Conservation (phyloP, 345 rosid species). For the Hibiscus mutabilis region DNA sequence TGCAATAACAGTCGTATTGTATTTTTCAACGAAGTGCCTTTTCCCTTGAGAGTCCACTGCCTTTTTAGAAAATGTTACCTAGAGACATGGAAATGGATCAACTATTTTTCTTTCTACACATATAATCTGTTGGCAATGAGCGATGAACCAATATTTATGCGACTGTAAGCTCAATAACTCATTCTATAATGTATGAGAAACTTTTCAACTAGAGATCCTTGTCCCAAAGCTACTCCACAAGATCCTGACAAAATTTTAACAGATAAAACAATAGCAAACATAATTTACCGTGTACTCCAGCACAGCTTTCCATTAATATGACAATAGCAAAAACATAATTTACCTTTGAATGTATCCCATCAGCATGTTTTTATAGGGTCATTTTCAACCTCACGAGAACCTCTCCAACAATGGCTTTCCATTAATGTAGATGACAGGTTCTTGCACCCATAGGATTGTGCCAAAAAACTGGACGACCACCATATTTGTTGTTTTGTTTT, state of each 20-base stretch:
- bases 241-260: neutral
- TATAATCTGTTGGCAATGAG: neutral
- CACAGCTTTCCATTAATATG: too few relatives aligned
- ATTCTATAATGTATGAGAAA: neutral
- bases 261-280: neutral
- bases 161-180: neutral
- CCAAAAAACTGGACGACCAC: slow-evolving; percentile 81
- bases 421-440: slow-evolving; percentile 91
- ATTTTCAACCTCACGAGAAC: slow-evolving; percentile 98
- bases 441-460: slow-evolving; percentile 99
- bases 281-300: slow-evolving; percentile 78
- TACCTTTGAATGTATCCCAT: too few relatives aligned
- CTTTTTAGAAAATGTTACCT: neutral
- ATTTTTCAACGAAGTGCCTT: too few relatives aligned
- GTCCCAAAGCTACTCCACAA: too few relatives aligned
- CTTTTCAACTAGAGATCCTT: neutral
- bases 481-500: too few relatives aligned
- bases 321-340: too few relatives aligned
- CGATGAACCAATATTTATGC: neutral
- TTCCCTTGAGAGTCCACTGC: neutral
- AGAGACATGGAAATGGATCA: neutral
- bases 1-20: neutral
- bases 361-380: slow-evolving; percentile 97
- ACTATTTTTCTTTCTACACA: neutral
- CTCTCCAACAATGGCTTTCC: slow-evolving; percentile 97